Base-by-base conservation (phyloP, 108 stramenopile species). In the Nitzschia palea region DNA sequence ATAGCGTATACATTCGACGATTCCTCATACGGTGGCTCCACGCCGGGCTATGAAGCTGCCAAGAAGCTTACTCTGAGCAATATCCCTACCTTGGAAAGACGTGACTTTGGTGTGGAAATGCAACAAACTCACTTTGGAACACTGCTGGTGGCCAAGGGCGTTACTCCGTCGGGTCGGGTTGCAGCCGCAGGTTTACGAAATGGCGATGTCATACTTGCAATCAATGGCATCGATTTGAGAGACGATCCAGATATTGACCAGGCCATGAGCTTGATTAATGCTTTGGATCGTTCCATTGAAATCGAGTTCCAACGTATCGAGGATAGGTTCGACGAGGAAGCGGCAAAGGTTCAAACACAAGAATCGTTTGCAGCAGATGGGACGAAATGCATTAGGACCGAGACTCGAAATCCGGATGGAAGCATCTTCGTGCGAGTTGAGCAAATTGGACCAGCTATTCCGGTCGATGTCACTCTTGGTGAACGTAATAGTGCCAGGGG, bases 121-220 rank as follows among this genome's bases (percentile, higher is more conserved):
- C 43, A 62, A 28, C 34, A 6, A 8, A 45, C 62, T 15, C 43
- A 47, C 25, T 47, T 20, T 43, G 71, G 71, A 27, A 51, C 34
- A 43, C 59, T 62, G 30, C 62, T 65, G 18, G 55, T 72, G 20
- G 55, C 62, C 48, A 59, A 54, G 14, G 22, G 30, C 8, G 25
- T 72, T 35, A 26, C 58, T 35, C 68, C 56, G 2, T 25, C 12
- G 31, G 52, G 63, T 14, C 55, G 54, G 14, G 29, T 57, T 9
- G 62, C 55, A 3, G 14, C 53, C 29, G 54, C 4, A 57, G 62
- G 55, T 43, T 26, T 72, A 2, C 29, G 64, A 44, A 53, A 18
- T 34, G 71, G 71, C 18, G 71, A 72, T 42, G 36, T 45, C 22
- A 57, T 72, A 18, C 71, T 72, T 3, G 15, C 71, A 6, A 65